Evolutionary conservation across 305 asterid genomes (phyloP).

Genomic region (Fraxinus baroniana): DNA sequence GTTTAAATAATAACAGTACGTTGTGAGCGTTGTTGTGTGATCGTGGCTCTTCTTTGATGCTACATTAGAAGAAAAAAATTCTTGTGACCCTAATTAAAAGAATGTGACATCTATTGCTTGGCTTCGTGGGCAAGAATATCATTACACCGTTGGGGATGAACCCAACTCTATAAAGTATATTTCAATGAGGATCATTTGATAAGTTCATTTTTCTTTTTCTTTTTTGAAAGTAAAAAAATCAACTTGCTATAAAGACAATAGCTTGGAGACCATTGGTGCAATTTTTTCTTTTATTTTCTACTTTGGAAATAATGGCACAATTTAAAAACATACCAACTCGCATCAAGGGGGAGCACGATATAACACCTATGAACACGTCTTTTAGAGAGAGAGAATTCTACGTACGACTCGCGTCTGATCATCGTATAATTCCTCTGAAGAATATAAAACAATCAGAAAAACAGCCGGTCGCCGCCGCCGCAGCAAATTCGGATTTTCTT

Average conservation of each 20-base stretch:
- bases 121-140: background rate
- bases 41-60: background rate
- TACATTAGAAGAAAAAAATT: background rate
- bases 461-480: slow-evolving; percentile 14
- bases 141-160: background rate
- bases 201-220: background rate
- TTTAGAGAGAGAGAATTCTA: background rate
- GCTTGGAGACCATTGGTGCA: background rate
- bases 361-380: background rate
- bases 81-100: background rate
- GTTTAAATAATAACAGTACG: too few relatives aligned
- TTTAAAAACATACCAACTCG: background rate
- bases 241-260: background rate
- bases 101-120: background rate
- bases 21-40: background rate
- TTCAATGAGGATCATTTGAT: background rate
- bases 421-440: background rate
- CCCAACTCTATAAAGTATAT: background rate
- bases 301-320: background rate
- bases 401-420: background rate
- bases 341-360: background rate
- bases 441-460: slow-evolving; percentile 8
- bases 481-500: background rate
- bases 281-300: background rate
- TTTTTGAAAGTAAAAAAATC: background rate